A percentile compares a stretch with the other conserved stretches of the same genome.
phyloP scores from a whole-genome alignment of 164 flowering plant species.

The Amborella trichopoda region DNA sequence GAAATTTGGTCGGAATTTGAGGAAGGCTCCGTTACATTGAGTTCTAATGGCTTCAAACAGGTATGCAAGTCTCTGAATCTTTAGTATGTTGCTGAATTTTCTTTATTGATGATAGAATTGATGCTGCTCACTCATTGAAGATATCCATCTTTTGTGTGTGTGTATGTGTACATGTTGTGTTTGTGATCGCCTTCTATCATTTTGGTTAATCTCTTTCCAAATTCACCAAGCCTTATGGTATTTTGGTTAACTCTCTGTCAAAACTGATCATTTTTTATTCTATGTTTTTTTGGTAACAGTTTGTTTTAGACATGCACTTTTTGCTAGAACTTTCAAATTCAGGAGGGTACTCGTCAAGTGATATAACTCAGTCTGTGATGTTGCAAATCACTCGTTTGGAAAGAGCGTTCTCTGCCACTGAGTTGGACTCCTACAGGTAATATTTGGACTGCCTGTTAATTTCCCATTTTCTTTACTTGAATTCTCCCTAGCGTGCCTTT shows the following conservation, averaged over 20 bases:
- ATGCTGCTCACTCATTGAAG: background rate
- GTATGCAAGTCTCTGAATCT: conserved; percentile 11
- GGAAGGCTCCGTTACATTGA: conserved; percentile 11
- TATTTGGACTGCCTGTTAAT: background rate
- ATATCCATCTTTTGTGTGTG: background rate
- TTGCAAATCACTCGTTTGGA: conserved; percentile 23
- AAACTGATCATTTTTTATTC: conserved; percentile 2
- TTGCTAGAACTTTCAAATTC: conserved; percentile 32
- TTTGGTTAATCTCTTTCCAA: background rate
- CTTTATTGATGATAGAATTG: background rate
- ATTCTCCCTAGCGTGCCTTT: background rate
- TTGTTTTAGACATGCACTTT: conserved; percentile 42
- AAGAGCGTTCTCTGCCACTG: conserved; percentile 25
- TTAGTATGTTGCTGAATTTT: background rate
- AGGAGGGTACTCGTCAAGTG: conserved; percentile 38
- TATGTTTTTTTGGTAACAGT: conserved; percentile 18
- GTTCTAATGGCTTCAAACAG: conserved; percentile 26
- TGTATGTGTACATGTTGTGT: background rate
- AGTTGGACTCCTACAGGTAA: conserved; percentile 31
- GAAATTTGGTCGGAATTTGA: conserved; percentile 18
- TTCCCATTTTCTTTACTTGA: background rate
- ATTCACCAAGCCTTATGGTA: background rate
- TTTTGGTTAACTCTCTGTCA: background rate
- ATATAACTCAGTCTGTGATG: conserved; percentile 12
- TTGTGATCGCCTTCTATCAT: background rate